Evolutionary conservation across 1,284 basidiomycete genomes (phyloP).

Genomic region (Termitomyces sp.): DNA sequence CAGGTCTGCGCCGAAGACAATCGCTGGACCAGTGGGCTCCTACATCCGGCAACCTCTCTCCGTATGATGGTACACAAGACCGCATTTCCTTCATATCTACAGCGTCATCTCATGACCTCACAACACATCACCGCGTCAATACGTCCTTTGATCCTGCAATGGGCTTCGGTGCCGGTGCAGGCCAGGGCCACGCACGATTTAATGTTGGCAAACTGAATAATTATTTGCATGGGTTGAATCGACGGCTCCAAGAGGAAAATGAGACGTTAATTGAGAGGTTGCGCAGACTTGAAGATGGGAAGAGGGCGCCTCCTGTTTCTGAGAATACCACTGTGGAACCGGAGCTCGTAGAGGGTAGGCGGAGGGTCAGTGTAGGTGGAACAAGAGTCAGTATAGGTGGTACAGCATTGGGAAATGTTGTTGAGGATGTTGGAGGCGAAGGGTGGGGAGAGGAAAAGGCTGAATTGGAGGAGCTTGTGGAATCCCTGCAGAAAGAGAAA

Average conservation of each 20-base stretch:
- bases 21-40: constrained; percentile 21
- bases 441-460: constrained; percentile 65
- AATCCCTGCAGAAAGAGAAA: constrained; percentile 45
- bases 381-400: constrained; percentile 48
- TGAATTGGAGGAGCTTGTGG: constrained; percentile 43
- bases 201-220: constrained; percentile 77
- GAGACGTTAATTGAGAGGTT: constrained; percentile 50
- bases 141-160: constrained; percentile 79
- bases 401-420: constrained; percentile 49
- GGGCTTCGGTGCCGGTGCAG: constrained; percentile 55
- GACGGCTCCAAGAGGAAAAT: constrained; percentile 78
- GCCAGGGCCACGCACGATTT: constrained; percentile 61
- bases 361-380: constrained; percentile 26
- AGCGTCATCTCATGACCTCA: constrained; percentile 79
- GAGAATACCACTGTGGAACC: constrained; percentile 13
- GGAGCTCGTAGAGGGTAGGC: constrained; percentile 9
- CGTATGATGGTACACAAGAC: constrained; percentile 33
- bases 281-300: constrained; percentile 43
- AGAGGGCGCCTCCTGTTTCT: constrained; percentile 27
- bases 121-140: constrained; percentile 73
- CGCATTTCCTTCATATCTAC: constrained; percentile 69
- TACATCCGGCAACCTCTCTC: constrained; percentile 15
- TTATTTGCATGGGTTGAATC: constrained; percentile 78
- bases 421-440: constrained; percentile 53
- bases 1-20: constrained; percentile 14